Evolutionary conservation across 2,329 filamentous ascomycete genomes (phyloP), one percentile per base, ranked within the genome.

Genomic region (Apiospora marii): DNA sequence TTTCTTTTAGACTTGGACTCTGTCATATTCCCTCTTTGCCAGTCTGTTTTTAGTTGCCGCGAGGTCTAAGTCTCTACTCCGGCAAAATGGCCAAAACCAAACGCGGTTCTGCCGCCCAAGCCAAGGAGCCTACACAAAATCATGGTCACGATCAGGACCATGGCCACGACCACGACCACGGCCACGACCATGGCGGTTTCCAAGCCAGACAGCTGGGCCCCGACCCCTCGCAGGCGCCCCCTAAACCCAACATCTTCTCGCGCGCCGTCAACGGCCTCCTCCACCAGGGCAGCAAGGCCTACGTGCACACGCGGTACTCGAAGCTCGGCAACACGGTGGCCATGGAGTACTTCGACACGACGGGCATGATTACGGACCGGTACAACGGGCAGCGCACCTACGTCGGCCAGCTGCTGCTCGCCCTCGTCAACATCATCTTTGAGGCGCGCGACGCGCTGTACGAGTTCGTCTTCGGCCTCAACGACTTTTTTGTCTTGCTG

Each of bases 231-330:
- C 10, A 8, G 37, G 6, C 2, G 6, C 46, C 46, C 10, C 44
- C 44, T 22, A 4, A n/a, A 22, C 13, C 14, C 13, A 16, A 13
- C 27, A 4, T 58, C 16, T 10, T 34, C 14, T 10, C n/a, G 37
- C 43, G 43, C 13, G 4, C 24, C 24, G 2, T 44, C 6, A 14
- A 41, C 13, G 10, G 37, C 12, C 22, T 44, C n/a, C n/a, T 43
- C 2, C 24, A 43, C 64, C 14, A 43, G n/a, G 12, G 22, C 43
- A 24, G 43, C 24, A 48, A 37, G 24, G 46, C 46, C n/a, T 53
- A 49, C 8, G 43, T 69, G 22, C 34, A 53, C 6, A 69, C 44
- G 27, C 68, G 68, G 7, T 69, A 69, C 46, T 69, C 68, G 27
- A n/a, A 7, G 14, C 5, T 41, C 27, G 68, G 68, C 46, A 51